These are phyloP conservation scores for Moricandia moricandioides DNA, from an alignment of 345 rosid species.

Conservation along the genomic window DNA sequence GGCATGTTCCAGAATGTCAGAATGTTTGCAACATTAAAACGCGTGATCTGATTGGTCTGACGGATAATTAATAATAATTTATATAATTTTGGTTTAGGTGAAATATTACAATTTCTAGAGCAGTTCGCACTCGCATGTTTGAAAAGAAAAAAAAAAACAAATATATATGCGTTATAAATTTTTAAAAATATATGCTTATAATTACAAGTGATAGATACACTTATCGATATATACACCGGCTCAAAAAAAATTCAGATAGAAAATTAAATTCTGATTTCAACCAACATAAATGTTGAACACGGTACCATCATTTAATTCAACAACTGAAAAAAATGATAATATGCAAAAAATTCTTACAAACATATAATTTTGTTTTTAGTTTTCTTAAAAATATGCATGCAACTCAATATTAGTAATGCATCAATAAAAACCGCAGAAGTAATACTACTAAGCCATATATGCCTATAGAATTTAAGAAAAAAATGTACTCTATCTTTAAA, in stretches of 20 bases:
- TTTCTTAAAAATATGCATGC: neutral
- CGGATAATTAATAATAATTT: constrained; percentile 15
- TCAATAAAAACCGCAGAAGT: constrained; percentile 8
- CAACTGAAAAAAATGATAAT: neutral
- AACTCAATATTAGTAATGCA: neutral
- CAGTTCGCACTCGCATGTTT: neutral
- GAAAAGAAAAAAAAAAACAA: neutral
- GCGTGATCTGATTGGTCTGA: constrained; percentile 36
- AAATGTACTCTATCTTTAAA: too few species aligned
- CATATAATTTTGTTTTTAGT: neutral
- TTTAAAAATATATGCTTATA: too few species aligned
- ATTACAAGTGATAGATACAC: too few species aligned
- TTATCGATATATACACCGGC: too few species aligned
- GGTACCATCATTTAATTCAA: neutral
- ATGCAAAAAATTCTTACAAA: neutral
- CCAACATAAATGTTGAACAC: neutral
- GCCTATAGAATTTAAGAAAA: too few species aligned
- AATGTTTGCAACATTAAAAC: constrained; percentile 51
- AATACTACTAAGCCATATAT: too few species aligned
- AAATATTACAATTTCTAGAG: neutral
- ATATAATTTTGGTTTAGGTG: neutral
- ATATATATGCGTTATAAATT: too few species aligned
- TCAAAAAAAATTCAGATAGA: too few species aligned
- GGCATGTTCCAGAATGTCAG: constrained; percentile 37
- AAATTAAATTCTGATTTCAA: neutral